Evolutionary conservation across 139 green algal species (phyloP).

Genomic region (Closterium sp.): DNA sequence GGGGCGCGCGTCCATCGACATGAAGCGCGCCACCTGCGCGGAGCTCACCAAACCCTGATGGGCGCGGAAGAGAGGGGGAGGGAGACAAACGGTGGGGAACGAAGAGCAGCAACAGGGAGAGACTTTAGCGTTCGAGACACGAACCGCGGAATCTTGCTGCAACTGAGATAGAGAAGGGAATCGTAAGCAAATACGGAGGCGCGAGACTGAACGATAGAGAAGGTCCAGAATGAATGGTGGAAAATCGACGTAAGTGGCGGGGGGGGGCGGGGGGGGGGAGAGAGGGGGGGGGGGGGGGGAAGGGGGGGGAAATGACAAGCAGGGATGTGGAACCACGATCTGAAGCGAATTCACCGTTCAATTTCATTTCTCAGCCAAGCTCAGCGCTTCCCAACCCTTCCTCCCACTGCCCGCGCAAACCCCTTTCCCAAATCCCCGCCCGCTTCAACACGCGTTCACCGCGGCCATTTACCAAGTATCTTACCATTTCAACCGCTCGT

Average conservation of each 20-base stretch:
- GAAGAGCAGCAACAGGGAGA: not conserved
- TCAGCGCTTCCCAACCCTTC: not conserved
- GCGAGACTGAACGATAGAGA: too few relatives aligned
- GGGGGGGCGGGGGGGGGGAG: too few relatives aligned
- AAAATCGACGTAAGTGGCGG: too few relatives aligned
- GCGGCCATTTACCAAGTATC: not conserved
- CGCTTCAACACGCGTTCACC: not conserved
- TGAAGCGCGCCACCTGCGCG: conserved; percentile 87
- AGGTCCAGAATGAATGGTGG: too few relatives aligned
- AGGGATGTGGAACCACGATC: too few relatives aligned
- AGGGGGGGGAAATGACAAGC: too few relatives aligned
- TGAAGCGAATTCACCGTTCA: too few relatives aligned
- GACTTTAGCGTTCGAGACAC: too few relatives aligned
- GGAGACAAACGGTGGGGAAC: not conserved
- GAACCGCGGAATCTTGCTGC: too few relatives aligned
- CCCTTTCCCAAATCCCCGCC: not conserved
- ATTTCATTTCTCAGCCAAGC: too few relatives aligned
- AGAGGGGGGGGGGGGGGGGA: too few relatives aligned
- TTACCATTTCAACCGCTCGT: conserved; percentile 83
- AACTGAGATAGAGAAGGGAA: not conserved
- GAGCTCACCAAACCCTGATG: conserved; percentile 77
- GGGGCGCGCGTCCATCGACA: conserved; percentile 87
- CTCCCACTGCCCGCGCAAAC: not conserved
- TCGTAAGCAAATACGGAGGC: too few relatives aligned
- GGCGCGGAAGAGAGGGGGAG: not conserved